Percentiles rank a stretch among this genome's conserved stretches.
Conservation (phyloP, 2,329 filamentous ascomycete genomes). For the Orbilia brochopaga region DNA sequence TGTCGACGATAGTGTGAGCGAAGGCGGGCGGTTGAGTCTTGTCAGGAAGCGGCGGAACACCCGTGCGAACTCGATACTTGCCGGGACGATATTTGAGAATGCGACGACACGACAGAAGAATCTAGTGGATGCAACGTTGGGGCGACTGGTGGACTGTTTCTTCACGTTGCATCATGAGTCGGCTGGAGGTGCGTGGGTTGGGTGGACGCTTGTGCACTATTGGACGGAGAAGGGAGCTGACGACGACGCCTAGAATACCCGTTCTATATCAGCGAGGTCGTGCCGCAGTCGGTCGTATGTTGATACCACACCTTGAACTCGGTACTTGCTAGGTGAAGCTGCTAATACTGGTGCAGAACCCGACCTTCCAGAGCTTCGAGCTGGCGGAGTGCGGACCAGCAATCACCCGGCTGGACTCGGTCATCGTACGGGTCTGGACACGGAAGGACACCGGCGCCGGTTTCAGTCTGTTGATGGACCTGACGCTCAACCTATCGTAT, state of each 20-base stretch:
- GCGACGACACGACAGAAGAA: slow-evolving; percentile 66
- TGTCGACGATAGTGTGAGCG: slow-evolving; percentile 33
- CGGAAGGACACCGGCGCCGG: slow-evolving; percentile 61
- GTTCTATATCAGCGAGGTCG: slow-evolving; percentile 70
- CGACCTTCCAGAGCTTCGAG: slow-evolving; percentile 69
- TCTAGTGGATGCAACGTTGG: slow-evolving; percentile 65
- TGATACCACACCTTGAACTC: neutral
- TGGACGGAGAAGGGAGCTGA: slow-evolving; percentile 29
- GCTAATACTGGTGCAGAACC: slow-evolving; percentile 61
- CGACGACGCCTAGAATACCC: slow-evolving; percentile 59
- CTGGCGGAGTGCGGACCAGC: slow-evolving; percentile 64
- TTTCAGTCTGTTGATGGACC: slow-evolving; percentile 66
- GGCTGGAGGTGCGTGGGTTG: slow-evolving; percentile 57
- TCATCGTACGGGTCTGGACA: slow-evolving; percentile 67
- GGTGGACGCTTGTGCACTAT: slow-evolving; percentile 7
- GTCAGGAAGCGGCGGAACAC: slow-evolving; percentile 43
- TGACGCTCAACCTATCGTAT: slow-evolving; percentile 64
- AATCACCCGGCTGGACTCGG: slow-evolving; percentile 64
- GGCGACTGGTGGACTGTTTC: slow-evolving; percentile 69
- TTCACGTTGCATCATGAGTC: slow-evolving; percentile 67
- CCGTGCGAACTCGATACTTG: slow-evolving; percentile 43
- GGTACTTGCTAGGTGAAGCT: neutral
- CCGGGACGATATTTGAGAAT: slow-evolving; percentile 56
- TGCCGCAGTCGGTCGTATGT: slow-evolving; percentile 64
- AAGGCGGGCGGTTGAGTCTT: slow-evolving; percentile 29